Evolutionary conservation across 1,284 basidiomycete species (phyloP), one percentile per base, ranked within the genome.

Genomic region (Tilletia caries): DNA sequence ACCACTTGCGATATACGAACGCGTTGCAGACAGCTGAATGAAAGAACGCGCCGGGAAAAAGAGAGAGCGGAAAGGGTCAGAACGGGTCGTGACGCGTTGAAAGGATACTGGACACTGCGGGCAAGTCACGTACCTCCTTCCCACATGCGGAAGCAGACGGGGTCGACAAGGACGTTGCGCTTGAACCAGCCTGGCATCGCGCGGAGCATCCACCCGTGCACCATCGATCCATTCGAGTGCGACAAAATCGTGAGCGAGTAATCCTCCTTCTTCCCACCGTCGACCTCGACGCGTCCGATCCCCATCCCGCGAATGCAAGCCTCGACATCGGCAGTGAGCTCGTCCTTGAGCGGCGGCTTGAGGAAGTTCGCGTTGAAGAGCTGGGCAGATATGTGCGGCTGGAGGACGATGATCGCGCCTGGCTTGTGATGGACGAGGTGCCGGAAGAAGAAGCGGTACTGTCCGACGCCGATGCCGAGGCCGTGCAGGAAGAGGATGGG

Each of bases 401-500:
- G 73, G 29, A 75, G 2, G 13, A 75, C 41, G 43, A 75, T 69
- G 25, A 71, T 67, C 3, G 73, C 71, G 20, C 71, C 71, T 3
- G 64, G 62, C 25, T 67, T 29, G 64, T 75, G 70, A 10, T 50
- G 43, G 65, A 44, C 44, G 5, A 75, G 66, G 37, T 67, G 60
- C 18, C 43, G 20, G 32, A 75, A 54, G 62, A 75, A 68, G 44
- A 67, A 37, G 34, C 33, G 44, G 65, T 75, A 75, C 66, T 75
- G 73, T 6, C 73, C 73, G 25, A 75, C 32, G 12, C 73, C 73
- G 44, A 75, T 75, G 60, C 73, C 73, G n/a, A 75, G 68, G 44
- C 73, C 73, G 65, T 75, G 73, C n/a, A 73, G 64, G 65, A 75
- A 75, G 33, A 75, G 58, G 44, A 75, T 73, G 29, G 72, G 72